A percentile compares a stretch with the other conserved stretches of the same genome.
phyloP scores from a whole-genome alignment of 2,329 filamentous ascomycete genomes.

The Cercospora sojina region DNA sequence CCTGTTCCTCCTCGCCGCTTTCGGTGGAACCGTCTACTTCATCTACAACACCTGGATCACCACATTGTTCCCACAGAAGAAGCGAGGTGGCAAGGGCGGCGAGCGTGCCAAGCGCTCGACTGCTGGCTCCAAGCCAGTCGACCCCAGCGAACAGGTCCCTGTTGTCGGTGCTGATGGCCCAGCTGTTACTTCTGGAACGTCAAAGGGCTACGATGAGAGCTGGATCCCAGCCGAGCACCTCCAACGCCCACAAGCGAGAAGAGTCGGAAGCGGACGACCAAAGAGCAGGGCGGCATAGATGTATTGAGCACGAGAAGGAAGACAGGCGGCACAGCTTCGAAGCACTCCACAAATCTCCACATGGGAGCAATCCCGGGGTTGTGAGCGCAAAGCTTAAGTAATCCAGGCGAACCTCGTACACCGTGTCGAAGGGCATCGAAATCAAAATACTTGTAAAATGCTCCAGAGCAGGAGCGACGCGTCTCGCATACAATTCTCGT shows the following conservation, averaged over 20 bases:
- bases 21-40: conserved; percentile 83
- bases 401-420: not conserved
- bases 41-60: conserved; percentile 99
- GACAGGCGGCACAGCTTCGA: not conserved
- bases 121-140: conserved; percentile 66
- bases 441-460: not conserved
- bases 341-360: not conserved
- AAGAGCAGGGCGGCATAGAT: conserved; percentile 41
- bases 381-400: not conserved
- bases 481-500: too few relatives aligned
- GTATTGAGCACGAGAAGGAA: not conserved
- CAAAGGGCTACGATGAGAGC: conserved; percentile 79
- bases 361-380: not conserved
- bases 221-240: conserved; percentile 92
- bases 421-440: not conserved
- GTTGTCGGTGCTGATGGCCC: conserved; percentile 70
- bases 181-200: conserved; percentile 63
- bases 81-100: conserved; percentile 57
- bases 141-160: conserved; percentile 57
- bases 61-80: conserved; percentile 86
- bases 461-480: not conserved
- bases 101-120: conserved; percentile 64
- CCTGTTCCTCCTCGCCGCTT: conserved; percentile 77
- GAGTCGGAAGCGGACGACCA: conserved; percentile 54
- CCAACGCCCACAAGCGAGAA: conserved; percentile 72